Evolutionary conservation across 208 protist species (phyloP).

Genomic region (Leishmania major): DNA sequence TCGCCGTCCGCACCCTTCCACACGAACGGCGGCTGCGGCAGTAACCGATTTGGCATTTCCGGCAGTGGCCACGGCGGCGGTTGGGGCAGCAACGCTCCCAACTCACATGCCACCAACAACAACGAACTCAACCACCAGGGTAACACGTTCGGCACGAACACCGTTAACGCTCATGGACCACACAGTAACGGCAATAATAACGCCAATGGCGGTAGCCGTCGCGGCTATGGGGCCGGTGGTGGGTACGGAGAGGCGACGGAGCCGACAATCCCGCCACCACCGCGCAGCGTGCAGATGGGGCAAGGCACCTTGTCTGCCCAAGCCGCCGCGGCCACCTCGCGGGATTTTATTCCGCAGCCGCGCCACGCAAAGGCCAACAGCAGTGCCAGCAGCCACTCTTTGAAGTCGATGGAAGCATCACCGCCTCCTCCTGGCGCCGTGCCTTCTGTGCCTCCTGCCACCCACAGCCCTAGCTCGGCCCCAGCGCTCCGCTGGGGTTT

Average conservation of each 20-base stretch:
- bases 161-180: constrained; percentile 6
- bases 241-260: constrained; percentile 7
- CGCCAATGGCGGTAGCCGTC: constrained; percentile 8
- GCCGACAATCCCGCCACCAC: constrained; percentile 31
- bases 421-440: neutral
- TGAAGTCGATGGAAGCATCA: constrained; percentile 14
- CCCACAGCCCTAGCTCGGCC: neutral
- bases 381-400: neutral
- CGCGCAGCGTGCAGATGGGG: constrained; percentile 35
- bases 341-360: constrained; percentile 31
- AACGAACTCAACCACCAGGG: constrained; percentile 27
- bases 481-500: constrained; percentile 21
- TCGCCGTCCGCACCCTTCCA: constrained; percentile 1
- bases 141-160: neutral
- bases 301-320: constrained; percentile 25
- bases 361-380: constrained; percentile 21
- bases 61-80: constrained; percentile 4
- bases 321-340: neutral
- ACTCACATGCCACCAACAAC: constrained; percentile 7
- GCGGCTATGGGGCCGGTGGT: constrained; percentile 6
- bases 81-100: constrained; percentile 17
- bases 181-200: constrained; percentile 6
- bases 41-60: constrained; percentile 16
- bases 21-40: neutral
- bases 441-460: neutral